A percentile compares a stretch with the other conserved stretches of the same genome.
Evolutionary conservation across 352 stramenopile genomes (phyloP).

Genomic region (Globisporangium perplexum): DNA sequence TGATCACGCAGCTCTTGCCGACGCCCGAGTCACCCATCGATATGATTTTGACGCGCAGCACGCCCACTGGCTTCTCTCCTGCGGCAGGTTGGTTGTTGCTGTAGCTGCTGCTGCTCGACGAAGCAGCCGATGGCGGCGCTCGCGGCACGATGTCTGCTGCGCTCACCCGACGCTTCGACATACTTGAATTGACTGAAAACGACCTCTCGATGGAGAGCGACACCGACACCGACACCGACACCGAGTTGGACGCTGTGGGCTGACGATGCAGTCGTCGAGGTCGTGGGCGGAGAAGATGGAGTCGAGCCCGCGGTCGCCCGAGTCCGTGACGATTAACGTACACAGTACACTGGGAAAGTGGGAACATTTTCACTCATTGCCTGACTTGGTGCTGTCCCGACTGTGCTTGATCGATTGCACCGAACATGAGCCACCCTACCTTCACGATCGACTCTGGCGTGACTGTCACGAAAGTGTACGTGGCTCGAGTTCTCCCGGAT

Average conservation of each 20-base stretch:
- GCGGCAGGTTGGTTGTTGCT: conserved; percentile 23
- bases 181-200: no score
- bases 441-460: no score
- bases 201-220: no score
- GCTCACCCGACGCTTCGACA: conserved; percentile 10
- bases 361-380: no score
- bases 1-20: conserved; percentile 95
- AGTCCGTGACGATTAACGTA: conserved; percentile 12
- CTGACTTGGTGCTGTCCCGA: no score
- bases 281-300: conserved; percentile 10
- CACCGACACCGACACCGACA: no score
- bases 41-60: conserved; percentile 91
- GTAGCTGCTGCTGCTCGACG: not conserved
- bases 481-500: no score
- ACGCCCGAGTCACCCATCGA: conserved; percentile 88
- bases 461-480: no score
- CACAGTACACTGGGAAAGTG: no score
- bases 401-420: no score
- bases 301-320: not conserved
- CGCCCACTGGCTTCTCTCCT: conserved; percentile 20
- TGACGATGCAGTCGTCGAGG: not conserved
- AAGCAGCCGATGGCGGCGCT: not conserved
- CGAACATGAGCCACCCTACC: no score
- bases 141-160: not conserved
- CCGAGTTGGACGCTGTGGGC: no score